Evolutionary conservation across 2,329 filamentous ascomycete genomes (phyloP), one percentile per base, ranked within the genome.

Genomic region (Hysterium pulicare): DNA sequence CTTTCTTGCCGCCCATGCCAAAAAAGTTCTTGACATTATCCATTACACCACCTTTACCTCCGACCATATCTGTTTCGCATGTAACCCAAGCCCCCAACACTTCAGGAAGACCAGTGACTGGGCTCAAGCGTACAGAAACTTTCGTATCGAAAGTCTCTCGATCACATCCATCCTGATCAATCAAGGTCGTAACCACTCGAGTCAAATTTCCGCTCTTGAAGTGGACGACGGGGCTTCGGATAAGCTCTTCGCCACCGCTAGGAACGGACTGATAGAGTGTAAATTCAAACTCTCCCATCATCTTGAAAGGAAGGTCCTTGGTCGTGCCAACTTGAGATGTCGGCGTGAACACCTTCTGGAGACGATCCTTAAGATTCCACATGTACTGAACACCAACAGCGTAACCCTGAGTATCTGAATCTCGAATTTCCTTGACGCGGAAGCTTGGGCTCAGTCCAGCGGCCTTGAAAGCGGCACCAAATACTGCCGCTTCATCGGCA

Each of bases 11-110:
- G 20, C 91, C 93, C 62, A 97, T 90, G 5, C 93, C 93, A 61
- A 98, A 94, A 49, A 96, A 80, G 51, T 90, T 94, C 76, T 98
- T 98, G 52, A 97, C 88, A 33, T 89, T 90, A 59, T 95, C 91
- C 36, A 96, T 87, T 37, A 97, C 79, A 39, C 85, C 83, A 50
- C 87, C 87, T 64, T 90, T 88, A 67, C 81, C 81, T 35, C 83
- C 82, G 7, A 70, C 66, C 4, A 76, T 77, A 40, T 94, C 87
- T 20, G 85, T 80, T 63, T 95, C 87, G 60, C 93, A 98, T 64
- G 90, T 90, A 5, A 93, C 83, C 43, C 78, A 78, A n/a, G 86
- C 86, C 55, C 81, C 81, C 42, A 78, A 67, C 39, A 97, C 78
- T 47, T 90, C 85, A 3, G 94, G 88, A 53, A 94, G 82, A 24